These are phyloP conservation scores for Isoetes engelmannii DNA, from an alignment of 83 land plant genomes.

Conservation along the genomic window DNA sequence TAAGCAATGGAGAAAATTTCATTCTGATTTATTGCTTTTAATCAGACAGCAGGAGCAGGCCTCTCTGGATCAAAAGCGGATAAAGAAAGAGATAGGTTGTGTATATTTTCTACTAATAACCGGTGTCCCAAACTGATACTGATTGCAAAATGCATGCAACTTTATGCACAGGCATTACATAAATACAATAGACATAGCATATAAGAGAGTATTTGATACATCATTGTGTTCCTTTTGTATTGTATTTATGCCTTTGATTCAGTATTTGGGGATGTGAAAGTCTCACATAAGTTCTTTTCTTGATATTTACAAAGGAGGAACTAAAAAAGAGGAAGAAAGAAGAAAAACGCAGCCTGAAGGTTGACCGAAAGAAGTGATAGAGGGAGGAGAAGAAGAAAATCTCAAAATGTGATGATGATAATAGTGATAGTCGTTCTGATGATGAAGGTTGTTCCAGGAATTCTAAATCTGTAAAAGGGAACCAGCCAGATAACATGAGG, in stretches of 20 bases:
- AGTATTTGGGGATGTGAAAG: background rate
- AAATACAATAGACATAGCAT: too few relatives aligned
- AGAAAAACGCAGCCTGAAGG: conserved; percentile 19
- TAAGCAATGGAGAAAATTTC: conserved; percentile 94
- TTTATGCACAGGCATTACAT: too few relatives aligned
- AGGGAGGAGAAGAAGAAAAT: conserved; percentile 2
- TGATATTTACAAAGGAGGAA: conserved; percentile 14
- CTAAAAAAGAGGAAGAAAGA: conserved; percentile 29
- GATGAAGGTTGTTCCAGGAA: background rate
- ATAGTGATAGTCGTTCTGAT: conserved; percentile 1
- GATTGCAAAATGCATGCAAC: too few relatives aligned
- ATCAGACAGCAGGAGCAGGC: conserved; percentile 93
- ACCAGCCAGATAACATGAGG: background rate
- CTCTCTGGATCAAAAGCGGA: conserved; percentile 63
- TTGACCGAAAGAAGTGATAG: conserved; percentile 18
- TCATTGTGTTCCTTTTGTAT: too few relatives aligned
- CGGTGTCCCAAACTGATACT: too few relatives aligned
- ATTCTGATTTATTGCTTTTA: conserved; percentile 80
- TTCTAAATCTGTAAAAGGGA: background rate
- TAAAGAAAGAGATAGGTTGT: conserved; percentile 58
- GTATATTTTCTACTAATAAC: too few relatives aligned
- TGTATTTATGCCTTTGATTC: too few relatives aligned
- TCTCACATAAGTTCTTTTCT: background rate
- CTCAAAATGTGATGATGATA: conserved; percentile 7
- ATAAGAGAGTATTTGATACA: background rate